phyloP scores from a whole-genome alignment of 2,329 filamentous ascomycete species.

The Berkeleyomyces basicola region DNA sequence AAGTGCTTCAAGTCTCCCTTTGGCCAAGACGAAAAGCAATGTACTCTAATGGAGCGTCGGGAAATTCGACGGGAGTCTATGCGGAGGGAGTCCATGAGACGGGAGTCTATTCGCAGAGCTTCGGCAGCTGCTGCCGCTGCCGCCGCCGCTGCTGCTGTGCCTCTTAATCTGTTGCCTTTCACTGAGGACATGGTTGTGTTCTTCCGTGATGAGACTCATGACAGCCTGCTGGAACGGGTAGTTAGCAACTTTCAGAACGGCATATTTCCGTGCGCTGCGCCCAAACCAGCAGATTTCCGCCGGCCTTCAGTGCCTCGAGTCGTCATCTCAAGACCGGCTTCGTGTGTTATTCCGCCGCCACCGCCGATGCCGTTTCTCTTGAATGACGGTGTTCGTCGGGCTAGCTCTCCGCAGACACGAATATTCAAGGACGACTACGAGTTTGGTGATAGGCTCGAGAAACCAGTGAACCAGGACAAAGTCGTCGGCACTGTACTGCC shows the following conservation, averaged over 20 bases:
- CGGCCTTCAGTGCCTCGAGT: slow-evolving; percentile 10
- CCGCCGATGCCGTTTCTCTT: not conserved
- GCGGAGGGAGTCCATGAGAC: not conserved
- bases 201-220: slow-evolving; percentile 29
- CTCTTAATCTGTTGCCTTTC: slow-evolving; percentile 31
- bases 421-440: slow-evolving; percentile 8
- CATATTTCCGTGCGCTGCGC: slow-evolving; percentile 18
- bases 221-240: slow-evolving; percentile 29
- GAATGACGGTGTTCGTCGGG: slow-evolving; percentile 1
- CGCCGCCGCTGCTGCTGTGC: not conserved
- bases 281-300: not conserved
- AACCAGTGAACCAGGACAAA: not conserved
- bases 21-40: not conserved
- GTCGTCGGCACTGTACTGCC: not conserved
- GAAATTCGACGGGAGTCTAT: not conserved
- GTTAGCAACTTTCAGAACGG: slow-evolving; percentile 30
- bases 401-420: slow-evolving; percentile 8
- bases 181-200: slow-evolving; percentile 40
- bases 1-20: slow-evolving; percentile 10
- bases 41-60: not conserved
- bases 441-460: slow-evolving; percentile 6
- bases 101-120: slow-evolving; percentile 1
- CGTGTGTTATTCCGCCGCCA: slow-evolving; percentile 2
- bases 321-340: slow-evolving; percentile 5
- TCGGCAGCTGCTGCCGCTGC: not conserved